Evolutionary conservation across 139 green algal genomes (phyloP).

Genomic region (Desmodesmus armatus): DNA sequence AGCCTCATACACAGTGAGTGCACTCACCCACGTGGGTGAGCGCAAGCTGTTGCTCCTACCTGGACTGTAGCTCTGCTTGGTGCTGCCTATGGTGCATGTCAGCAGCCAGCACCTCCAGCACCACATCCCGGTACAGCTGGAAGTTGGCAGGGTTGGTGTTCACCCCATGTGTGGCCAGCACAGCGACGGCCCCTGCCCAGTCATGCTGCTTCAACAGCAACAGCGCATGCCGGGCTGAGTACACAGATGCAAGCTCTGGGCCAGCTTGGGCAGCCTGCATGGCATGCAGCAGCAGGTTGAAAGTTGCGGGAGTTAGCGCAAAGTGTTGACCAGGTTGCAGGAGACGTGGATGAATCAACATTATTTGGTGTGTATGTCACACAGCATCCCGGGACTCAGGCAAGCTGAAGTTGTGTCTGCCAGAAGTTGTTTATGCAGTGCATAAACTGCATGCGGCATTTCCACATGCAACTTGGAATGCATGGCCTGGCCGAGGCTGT

Average conservation of each 20-base stretch:
- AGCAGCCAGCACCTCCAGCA: slow-evolving; percentile 63
- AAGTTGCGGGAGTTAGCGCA: no score
- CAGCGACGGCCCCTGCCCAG: slow-evolving; percentile 48
- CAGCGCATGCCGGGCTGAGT: slow-evolving; percentile 72
- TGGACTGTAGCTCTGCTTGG: slow-evolving; percentile 53
- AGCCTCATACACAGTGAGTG: neutral
- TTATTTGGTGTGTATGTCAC: neutral
- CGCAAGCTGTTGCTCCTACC: no score
- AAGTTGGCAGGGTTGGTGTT: slow-evolving; percentile 55
- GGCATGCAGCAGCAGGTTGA: neutral
- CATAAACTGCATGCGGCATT: neutral
- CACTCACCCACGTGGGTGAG: no score
- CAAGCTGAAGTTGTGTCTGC: no score
- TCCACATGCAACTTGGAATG: neutral
- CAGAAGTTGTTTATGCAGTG: no score
- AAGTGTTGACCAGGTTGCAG: no score
- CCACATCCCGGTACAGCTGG: slow-evolving; percentile 77
- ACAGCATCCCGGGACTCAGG: no score
- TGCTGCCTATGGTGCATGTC: slow-evolving; percentile 41
- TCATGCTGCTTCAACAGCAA: slow-evolving; percentile 65
- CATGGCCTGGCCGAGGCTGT: no score
- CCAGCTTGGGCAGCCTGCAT: slow-evolving; percentile 60
- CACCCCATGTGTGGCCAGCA: slow-evolving; percentile 65
- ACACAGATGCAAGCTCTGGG: slow-evolving; percentile 59
- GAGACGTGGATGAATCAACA: neutral